phyloP scores from a whole-genome alignment of 257 asterid genomes.

The Scutellaria baicalensis region DNA sequence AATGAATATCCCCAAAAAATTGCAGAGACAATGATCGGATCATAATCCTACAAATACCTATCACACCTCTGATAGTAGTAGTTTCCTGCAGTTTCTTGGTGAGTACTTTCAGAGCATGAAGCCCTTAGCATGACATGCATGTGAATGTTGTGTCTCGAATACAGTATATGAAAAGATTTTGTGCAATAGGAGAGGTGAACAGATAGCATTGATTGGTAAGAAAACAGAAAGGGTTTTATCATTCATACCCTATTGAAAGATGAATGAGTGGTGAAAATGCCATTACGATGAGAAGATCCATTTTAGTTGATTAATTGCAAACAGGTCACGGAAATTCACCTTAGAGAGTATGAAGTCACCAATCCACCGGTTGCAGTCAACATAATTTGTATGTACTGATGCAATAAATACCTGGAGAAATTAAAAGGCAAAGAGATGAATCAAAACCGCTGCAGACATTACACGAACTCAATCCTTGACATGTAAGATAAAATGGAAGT shows the following conservation, averaged over 20 bases:
- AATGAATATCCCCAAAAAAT: neutral
- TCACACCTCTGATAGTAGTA: neutral
- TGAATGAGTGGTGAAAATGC: neutral
- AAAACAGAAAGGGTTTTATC: neutral
- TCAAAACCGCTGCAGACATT: conserved; percentile 7
- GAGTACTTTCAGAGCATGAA: neutral
- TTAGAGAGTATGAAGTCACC: conserved; percentile 92
- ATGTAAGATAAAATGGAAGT: neutral
- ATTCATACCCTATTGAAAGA: neutral
- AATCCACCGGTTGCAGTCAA: conserved; percentile 95
- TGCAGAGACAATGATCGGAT: neutral
- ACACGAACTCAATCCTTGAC: neutral
- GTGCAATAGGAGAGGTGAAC: neutral
- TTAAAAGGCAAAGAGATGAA: conserved; percentile 6
- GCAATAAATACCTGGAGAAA: conserved; percentile 70
- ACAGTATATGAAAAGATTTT: neutral
- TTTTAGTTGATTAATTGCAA: neutral
- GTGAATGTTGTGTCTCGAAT: neutral
- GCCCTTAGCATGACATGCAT: neutral
- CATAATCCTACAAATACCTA: neutral
- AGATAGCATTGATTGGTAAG: neutral
- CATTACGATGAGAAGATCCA: neutral
- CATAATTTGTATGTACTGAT: conserved; percentile 87
- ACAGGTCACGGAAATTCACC: conserved; percentile 33
- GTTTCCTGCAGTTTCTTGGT: neutral